A percentile compares a stretch with the other conserved stretches of the same genome.
Conservation (phyloP, 495 filamentous ascomycete species). For the Penicillium malachiteum region DNA sequence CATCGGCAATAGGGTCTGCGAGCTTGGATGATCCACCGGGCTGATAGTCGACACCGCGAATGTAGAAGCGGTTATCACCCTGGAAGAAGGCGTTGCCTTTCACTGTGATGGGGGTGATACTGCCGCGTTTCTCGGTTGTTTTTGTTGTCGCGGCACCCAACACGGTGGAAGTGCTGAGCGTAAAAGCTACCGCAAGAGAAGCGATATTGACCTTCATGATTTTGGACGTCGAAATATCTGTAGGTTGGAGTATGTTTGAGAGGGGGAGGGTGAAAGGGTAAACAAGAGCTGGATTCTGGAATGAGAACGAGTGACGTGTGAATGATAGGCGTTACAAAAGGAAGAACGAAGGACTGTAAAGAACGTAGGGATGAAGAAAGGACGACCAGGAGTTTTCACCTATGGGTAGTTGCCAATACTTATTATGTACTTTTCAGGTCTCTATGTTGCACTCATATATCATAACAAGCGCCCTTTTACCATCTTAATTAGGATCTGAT, state of each 20-base stretch:
- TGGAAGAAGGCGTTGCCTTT: constrained; percentile 82
- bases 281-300: constrained; percentile 5
- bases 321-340: not conserved
- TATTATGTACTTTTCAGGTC: not conserved
- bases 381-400: not conserved
- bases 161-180: constrained; percentile 45
- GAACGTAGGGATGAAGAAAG: constrained; percentile 29
- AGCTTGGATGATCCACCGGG: constrained; percentile 82
- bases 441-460: not conserved
- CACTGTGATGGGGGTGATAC: constrained; percentile 52
- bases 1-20: constrained; percentile 76
- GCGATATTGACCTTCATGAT: constrained; percentile 58
- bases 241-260: constrained; percentile 5
- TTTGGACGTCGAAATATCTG: not conserved
- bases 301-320: not conserved
- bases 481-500: not conserved
- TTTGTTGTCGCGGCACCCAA: constrained; percentile 50
- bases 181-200: constrained; percentile 55
- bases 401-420: not conserved
- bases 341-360: constrained; percentile 36
- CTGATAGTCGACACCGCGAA: constrained; percentile 94
- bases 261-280: constrained; percentile 19
- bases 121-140: constrained; percentile 37
- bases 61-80: constrained; percentile 81
- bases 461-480: not conserved